Conservation (phyloP, 345 rosid species). For the Heritiera fomes region DNA sequence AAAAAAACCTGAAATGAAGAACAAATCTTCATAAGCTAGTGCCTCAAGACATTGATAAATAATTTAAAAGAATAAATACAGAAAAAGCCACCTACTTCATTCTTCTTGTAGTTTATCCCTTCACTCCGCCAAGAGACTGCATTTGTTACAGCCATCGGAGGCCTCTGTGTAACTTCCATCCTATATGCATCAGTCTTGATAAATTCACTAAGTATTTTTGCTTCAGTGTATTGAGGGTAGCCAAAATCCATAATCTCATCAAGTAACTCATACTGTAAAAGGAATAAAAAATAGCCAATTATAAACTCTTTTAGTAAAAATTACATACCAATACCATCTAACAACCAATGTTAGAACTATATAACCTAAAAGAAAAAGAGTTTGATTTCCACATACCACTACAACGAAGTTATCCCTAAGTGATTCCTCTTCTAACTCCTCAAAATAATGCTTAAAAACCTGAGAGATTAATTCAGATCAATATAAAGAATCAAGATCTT, state of each 20-base stretch:
- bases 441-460: slow-evolving; percentile 98
- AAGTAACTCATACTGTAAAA: slow-evolving; percentile 86
- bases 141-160: slow-evolving; percentile 99
- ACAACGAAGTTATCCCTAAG: slow-evolving; percentile 97
- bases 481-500: neutral
- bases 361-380: neutral
- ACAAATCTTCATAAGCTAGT: slow-evolving; percentile 17
- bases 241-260: slow-evolving; percentile 99
- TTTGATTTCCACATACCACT: slow-evolving; percentile 62
- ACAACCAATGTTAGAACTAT: neutral
- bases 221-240: slow-evolving; percentile 93
- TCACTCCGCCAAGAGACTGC: slow-evolving; percentile 99
- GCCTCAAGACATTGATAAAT: slow-evolving; percentile 21
- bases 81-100: slow-evolving; percentile 58
- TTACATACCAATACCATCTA: neutral
- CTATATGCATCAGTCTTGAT: slow-evolving; percentile 97
- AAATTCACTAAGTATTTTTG: slow-evolving; percentile 88
- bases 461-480: slow-evolving; percentile 24
- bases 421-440: slow-evolving; percentile 95
- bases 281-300: slow-evolving; percentile 22
- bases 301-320: neutral
- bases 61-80: neutral
- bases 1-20: slow-evolving; percentile 67
- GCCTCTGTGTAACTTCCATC: slow-evolving; percentile 94
- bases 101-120: slow-evolving; percentile 86